phyloP scores from a whole-genome alignment of 1,284 basidiomycete genomes.

The Mycena sp. region DNA sequence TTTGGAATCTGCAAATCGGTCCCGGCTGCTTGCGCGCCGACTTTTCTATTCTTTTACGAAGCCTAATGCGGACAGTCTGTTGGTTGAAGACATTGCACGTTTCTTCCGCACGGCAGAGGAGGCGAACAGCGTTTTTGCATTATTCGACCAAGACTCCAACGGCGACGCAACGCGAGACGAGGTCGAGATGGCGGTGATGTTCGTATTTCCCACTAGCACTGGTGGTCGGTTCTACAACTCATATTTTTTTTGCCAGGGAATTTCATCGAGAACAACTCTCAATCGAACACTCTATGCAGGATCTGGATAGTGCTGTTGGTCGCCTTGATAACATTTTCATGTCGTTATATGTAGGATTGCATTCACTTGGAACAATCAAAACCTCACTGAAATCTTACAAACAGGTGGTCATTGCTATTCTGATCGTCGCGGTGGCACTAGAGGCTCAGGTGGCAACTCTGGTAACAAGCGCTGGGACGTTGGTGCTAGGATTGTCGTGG shows the following conservation, averaged over 20 bases:
- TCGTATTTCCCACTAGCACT: constrained; percentile 28
- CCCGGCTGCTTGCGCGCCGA: constrained; percentile 71
- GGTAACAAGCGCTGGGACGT: constrained; percentile 83
- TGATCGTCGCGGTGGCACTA: constrained; percentile 82
- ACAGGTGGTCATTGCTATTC: constrained; percentile 61
- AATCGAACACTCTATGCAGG: constrained; percentile 89
- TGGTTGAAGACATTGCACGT: constrained; percentile 76
- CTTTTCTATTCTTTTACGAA: constrained; percentile 90
- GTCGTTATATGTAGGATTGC: constrained; percentile 60
- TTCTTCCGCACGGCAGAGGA: constrained; percentile 79
- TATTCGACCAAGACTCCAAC: constrained; percentile 84
- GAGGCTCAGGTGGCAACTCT: constrained; percentile 74
- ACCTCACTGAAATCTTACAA: neutral
- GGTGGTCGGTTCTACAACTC: constrained; percentile 3
- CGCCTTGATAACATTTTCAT: constrained; percentile 81
- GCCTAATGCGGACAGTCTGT: constrained; percentile 66
- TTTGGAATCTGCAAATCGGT: constrained; percentile 84
- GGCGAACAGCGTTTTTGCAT: constrained; percentile 70
- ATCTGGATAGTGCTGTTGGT: constrained; percentile 90
- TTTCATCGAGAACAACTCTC: constrained; percentile 88
- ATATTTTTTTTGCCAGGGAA: no score
- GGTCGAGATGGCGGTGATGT: constrained; percentile 81
- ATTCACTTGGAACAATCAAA: neutral
- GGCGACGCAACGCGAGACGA: constrained; percentile 80
- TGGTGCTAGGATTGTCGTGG: constrained; percentile 90